Base-by-base conservation (phyloP, 2,329 filamentous ascomycete genomes). In the Helotiales sp. region DNA sequence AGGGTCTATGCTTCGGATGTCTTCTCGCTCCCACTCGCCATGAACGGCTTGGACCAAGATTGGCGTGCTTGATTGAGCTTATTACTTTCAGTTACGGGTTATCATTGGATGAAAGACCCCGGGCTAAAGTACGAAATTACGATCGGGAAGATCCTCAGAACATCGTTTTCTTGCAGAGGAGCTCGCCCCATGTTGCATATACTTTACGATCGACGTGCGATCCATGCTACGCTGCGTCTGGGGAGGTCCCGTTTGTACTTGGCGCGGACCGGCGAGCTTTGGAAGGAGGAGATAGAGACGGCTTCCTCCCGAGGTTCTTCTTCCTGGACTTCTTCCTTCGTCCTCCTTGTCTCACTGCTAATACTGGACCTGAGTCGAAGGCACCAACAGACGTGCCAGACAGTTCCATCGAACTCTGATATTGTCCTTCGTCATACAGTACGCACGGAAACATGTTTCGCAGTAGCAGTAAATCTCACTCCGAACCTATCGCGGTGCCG, bases 361-460 rank as follows among this genome's bases (percentile, higher is more conserved):
- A 44, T 24, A 42, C 38, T 19, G n/a, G 31, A 25, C 38, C 6
- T n/a, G n/a, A n/a, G n/a, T n/a, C n/a, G n/a, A n/a, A n/a, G n/a
- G n/a, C n/a, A 22, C 17, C 10, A 7, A 42, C 22, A 3, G 5
- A 25, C 22, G 22, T 24, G 40, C 15, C 19, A 25, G 27, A 24
- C 22, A 34, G 31, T 25, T 42, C 13, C 19, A 22, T 42, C 15
- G 8, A 24, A 9, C 38, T 24, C 27, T 44, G 22, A 27, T 27
- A 9, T 44, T 44, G n/a, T 44, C 40, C 27, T 44, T 44, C 40
- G 22, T 44, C 27, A 24, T 25, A 44, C 40, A 44, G 27, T 24
- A 44, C 22, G 8, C n/a, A n/a, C n/a, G n/a, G n/a, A 12, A 44
- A 44, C 13, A 44, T 44, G 40, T 57, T 60, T 52, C 50, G 58